phyloP scores from a whole-genome alignment of 257 asterid species.

The Scutellaria baicalensis region DNA sequence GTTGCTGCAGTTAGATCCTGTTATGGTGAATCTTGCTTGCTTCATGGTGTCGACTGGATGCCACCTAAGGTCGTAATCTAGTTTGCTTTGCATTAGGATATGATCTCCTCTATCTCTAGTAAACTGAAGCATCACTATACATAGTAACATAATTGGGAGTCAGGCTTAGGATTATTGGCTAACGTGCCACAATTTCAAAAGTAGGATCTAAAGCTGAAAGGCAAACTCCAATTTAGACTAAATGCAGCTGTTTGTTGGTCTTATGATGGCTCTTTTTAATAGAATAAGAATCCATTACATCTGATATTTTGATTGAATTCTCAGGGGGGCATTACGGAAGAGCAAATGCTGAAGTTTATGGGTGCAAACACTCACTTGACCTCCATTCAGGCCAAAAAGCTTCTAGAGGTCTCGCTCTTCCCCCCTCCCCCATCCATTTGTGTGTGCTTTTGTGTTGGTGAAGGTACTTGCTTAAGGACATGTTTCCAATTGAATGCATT shows the following conservation, averaged over 20 bases:
- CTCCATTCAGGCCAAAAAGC: conserved; percentile 64
- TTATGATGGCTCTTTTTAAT: conserved; percentile 3
- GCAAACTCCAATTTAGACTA: background rate
- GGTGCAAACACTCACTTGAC: conserved; percentile 79
- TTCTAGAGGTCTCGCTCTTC: conserved; percentile 63
- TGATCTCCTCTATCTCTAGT: conserved; percentile 3
- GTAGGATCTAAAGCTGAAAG: background rate
- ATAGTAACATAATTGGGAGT: background rate
- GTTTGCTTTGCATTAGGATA: conserved; percentile 12
- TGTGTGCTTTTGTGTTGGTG: background rate
- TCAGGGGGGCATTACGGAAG: conserved; percentile 98
- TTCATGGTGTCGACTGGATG: conserved; percentile 98
- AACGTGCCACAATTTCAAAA: background rate
- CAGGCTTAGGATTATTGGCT: background rate
- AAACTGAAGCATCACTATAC: conserved; percentile 2
- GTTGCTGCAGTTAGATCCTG: conserved; percentile 99
- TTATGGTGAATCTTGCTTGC: conserved; percentile 92
- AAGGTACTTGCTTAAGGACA: background rate
- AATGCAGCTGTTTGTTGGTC: background rate
- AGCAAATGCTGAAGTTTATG: conserved; percentile 93
- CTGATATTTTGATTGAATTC: conserved; percentile 1
- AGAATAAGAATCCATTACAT: background rate
- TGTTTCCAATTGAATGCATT: background rate
- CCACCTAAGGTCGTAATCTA: conserved; percentile 73
- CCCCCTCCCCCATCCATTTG: background rate